Evolutionary conservation across 164 flowering plant genomes (phyloP).

Genomic region (Berberis vulgaris): DNA sequence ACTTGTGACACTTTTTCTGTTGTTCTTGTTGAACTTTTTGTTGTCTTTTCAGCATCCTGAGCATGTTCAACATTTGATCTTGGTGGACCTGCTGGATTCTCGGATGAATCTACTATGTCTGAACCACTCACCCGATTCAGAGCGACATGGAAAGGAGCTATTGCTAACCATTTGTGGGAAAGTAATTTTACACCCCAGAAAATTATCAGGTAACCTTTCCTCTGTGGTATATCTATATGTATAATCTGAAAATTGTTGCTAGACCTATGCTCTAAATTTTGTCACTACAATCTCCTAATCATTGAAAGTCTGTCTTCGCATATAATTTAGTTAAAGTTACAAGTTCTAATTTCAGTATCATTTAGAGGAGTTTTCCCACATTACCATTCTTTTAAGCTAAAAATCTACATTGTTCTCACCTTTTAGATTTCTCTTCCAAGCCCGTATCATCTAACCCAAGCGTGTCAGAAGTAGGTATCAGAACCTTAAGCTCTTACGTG

Average conservation of each 20-base stretch:
- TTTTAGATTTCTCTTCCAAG: too few relatives aligned
- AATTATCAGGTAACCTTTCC: slow-evolving; percentile 51
- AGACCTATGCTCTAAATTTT: too few relatives aligned
- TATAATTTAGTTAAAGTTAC: too few relatives aligned
- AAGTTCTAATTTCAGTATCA: too few relatives aligned
- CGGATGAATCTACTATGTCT: slow-evolving; percentile 48
- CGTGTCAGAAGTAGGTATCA: too few relatives aligned
- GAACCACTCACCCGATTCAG: slow-evolving; percentile 56
- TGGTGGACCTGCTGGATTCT: slow-evolving; percentile 88
- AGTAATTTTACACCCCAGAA: slow-evolving; percentile 92
- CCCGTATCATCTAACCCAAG: too few relatives aligned
- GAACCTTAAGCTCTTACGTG: too few relatives aligned
- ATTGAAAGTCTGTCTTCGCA: too few relatives aligned
- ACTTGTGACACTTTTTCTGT: neutral
- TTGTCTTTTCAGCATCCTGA: slow-evolving; percentile 69
- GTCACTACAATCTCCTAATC: too few relatives aligned
- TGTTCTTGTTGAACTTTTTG: slow-evolving; percentile 9
- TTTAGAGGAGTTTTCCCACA: too few relatives aligned
- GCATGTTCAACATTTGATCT: slow-evolving; percentile 78
- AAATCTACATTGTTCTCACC: too few relatives aligned
- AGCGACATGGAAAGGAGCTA: slow-evolving; percentile 91
- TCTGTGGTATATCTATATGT: neutral
- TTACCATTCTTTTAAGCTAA: too few relatives aligned
- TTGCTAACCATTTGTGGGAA: slow-evolving; percentile 86
- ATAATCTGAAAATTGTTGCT: neutral